A percentile compares a stretch with the other conserved stretches of the same genome.
Evolutionary conservation across 139 green algal species (phyloP).

Genomic region (Micractinium sp.): DNA sequence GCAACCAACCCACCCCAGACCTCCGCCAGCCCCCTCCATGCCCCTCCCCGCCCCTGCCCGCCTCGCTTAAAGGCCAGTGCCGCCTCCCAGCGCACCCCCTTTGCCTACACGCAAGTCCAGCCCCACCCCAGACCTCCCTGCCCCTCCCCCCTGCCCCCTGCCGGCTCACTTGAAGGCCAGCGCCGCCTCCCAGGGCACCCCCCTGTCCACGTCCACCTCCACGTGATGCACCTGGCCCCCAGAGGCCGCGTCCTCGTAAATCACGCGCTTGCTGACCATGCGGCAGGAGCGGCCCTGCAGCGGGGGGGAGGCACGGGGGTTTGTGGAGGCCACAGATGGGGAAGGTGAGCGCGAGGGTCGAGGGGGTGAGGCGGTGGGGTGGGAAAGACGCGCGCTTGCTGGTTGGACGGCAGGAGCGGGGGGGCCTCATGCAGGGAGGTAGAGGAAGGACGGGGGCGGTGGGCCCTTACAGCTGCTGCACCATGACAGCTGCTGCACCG

Average conservation of each 20-base stretch:
- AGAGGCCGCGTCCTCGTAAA: slow-evolving; percentile 52
- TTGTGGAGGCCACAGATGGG: background rate
- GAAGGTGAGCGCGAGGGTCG: background rate
- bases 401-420: no score
- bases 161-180: slow-evolving; percentile 26
- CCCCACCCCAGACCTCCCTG: background rate
- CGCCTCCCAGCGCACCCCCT: slow-evolving; percentile 55
- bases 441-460: no score
- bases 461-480: no score
- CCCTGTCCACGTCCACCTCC: slow-evolving; percentile 53
- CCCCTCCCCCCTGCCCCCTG: background rate
- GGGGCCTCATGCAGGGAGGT: no score
- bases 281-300: slow-evolving; percentile 19
- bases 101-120: background rate
- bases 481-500: no score
- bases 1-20: background rate
- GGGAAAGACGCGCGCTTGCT: no score
- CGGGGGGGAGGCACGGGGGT: background rate
- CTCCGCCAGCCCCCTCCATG: background rate
- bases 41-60: background rate
- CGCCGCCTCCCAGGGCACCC: slow-evolving; percentile 56
- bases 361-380: background rate
- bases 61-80: slow-evolving; percentile 38
- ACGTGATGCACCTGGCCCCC: slow-evolving; percentile 57
- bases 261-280: slow-evolving; percentile 22